Evolutionary conservation across 1,284 basidiomycete species (phyloP), one percentile per base, ranked within the genome.

Genomic region (Phellinidium pouzarii): DNA sequence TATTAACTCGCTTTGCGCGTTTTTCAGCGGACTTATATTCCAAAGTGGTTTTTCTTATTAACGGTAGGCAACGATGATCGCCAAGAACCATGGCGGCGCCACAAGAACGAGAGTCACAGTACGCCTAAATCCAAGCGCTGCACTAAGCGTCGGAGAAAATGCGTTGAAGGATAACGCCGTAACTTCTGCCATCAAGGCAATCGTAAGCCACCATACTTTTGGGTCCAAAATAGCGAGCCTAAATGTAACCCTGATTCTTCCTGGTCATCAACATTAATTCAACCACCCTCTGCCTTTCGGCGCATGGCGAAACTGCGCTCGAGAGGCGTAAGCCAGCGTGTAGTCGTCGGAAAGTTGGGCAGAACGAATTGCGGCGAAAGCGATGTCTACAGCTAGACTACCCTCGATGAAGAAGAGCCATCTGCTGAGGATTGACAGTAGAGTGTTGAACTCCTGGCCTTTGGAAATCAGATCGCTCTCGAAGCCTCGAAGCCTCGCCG

Each of bases 401-500:
- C 46, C 55, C 26, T 54, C 49, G 25, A 56, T 53, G 12, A 44
- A 53, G 25, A 55, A 59, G 22, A 59, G 34, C 52, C 48, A 62
- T 12, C 62, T 65, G 50, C 54, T 34, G 48, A 91, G 76, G 55
- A 90, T 80, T 20, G 81, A 82, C 26, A 92, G 66, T 22, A 89
- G 67, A 0, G 84, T 86, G 5, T 81, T 77, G 64, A 89, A 91
- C 61, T 90, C 75, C 38, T 71, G 71, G 23, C 79, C 83, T 52
- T 76, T 71, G 37, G 89, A 70, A 26, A 77, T 61, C 17, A 91
- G 70, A 61, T 90, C 87, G 42, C 70, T 65, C 61, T 88, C 85
- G 55, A 90, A 81, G 1, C 88, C 87, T 55, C 77, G 74, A 34
- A 87, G 63, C 40, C 84, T 70, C n/a, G 85, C 84, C 14, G 83